phyloP scores from a whole-genome alignment of 345 rosid species.

The Syzygium oleosum region DNA sequence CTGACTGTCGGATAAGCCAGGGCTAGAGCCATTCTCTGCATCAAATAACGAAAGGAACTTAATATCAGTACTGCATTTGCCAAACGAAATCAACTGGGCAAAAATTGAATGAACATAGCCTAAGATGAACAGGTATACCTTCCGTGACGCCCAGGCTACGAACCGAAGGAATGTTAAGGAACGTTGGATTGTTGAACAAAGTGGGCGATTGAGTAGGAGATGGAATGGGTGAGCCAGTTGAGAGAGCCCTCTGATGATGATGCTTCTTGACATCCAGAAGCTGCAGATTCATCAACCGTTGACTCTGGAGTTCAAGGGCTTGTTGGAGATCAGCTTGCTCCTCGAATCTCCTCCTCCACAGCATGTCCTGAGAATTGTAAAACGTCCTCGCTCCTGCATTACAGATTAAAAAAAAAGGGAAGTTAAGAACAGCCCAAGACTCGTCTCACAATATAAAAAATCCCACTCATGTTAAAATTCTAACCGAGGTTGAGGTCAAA shows the following conservation, averaged over 20 bases:
- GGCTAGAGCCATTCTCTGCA: constrained; percentile 37
- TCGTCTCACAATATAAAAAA: background rate
- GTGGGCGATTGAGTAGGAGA: constrained; percentile 40
- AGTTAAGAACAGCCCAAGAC: background rate
- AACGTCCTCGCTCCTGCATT: constrained; percentile 53
- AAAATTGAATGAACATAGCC: background rate
- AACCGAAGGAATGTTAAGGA: constrained; percentile 30
- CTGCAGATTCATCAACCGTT: constrained; percentile 69
- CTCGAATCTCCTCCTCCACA: constrained; percentile 73
- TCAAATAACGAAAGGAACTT: background rate
- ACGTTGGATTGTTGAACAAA: constrained; percentile 39
- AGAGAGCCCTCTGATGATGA: constrained; percentile 58
- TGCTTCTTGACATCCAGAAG: constrained; percentile 78
- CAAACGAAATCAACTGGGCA: background rate
- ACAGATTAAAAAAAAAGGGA: background rate
- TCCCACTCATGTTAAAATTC: background rate
- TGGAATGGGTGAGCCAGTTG: constrained; percentile 53
- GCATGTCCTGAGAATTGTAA: constrained; percentile 49
- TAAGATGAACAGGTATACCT: constrained; percentile 10
- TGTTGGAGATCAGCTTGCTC: constrained; percentile 66
- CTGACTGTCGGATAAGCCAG: background rate
- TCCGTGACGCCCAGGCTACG: constrained; percentile 16
- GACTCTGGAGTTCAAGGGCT: constrained; percentile 70
- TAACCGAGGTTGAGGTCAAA: constrained; percentile 49
- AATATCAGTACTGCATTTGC: background rate